These are phyloP conservation scores for Akanthomyces dipterigenus DNA, from an alignment of 2,329 filamentous ascomycete genomes.

Conservation along the genomic window DNA sequence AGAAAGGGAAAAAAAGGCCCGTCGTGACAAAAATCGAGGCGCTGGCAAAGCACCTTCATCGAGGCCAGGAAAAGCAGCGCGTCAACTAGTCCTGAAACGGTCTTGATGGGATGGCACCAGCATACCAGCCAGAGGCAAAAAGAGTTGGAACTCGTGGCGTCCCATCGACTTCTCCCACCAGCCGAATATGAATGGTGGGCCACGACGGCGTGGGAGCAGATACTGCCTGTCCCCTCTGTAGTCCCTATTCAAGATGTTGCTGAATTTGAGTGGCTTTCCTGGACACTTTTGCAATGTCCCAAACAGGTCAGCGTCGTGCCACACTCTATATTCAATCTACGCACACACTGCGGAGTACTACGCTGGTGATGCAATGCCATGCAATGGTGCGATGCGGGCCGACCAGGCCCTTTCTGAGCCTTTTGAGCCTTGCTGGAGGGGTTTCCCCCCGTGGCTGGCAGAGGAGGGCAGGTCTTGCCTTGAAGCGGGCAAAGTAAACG, in stretches of 20 bases:
- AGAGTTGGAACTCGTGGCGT: neutral
- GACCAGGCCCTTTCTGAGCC: neutral
- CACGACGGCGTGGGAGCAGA: neutral
- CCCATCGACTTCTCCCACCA: neutral
- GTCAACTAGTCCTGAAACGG: constrained; percentile 2
- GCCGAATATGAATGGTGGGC: neutral
- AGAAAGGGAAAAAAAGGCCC: neutral
- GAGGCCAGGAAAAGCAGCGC: neutral
- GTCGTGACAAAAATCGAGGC: neutral
- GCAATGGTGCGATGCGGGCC: neutral
- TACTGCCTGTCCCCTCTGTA: too few relatives aligned
- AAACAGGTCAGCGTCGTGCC: too few relatives aligned
- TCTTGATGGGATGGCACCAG: neutral
- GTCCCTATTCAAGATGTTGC: too few relatives aligned
- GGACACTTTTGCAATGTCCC: too few relatives aligned
- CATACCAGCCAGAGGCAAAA: neutral
- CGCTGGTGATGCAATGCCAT: neutral
- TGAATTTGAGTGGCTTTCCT: neutral
- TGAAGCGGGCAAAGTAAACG: neutral
- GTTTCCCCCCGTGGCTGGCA: too few relatives aligned
- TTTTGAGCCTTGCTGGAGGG: neutral
- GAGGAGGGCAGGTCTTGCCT: neutral
- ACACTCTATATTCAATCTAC: too few relatives aligned
- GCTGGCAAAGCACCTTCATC: neutral
- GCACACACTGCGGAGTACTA: neutral